Evolutionary conservation across 176 grass and related monocot genomes (phyloP).

Genomic region (Carex pumila): DNA sequence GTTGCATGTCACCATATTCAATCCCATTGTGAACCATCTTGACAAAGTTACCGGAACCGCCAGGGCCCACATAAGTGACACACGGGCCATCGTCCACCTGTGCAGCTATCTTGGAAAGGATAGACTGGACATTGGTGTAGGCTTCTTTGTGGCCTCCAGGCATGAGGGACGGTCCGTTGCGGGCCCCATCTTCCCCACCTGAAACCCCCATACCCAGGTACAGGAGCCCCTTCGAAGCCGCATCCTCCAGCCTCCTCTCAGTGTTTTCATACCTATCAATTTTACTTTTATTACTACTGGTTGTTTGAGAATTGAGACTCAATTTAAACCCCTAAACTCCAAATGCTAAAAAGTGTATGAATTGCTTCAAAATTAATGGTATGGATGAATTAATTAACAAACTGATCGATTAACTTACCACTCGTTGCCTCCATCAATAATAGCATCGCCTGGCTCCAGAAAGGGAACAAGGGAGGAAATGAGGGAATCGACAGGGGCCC

Average conservation of each 20-base stretch:
- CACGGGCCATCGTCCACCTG: constrained; percentile 85
- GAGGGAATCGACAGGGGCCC: constrained; percentile 66
- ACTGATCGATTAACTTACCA: constrained; percentile 18
- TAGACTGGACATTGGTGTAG: constrained; percentile 63
- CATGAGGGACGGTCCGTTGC: constrained; percentile 82
- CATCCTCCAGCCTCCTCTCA: constrained; percentile 55
- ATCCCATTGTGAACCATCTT: constrained; percentile 97
- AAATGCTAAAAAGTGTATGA: neutral
- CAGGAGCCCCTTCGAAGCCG: constrained; percentile 41
- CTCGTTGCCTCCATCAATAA: constrained; percentile 83
- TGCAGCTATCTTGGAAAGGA: constrained; percentile 49
- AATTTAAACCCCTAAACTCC: neutral
- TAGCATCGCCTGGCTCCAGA: constrained; percentile 67
- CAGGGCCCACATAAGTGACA: constrained; percentile 68
- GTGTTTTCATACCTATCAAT: constrained; percentile 68
- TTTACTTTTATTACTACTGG: neutral
- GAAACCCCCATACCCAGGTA: constrained; percentile 97
- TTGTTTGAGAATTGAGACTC: neutral
- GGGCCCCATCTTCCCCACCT: constrained; percentile 68
- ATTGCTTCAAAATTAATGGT: neutral
- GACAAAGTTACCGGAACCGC: constrained; percentile 76
- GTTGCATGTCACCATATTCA: constrained; percentile 84
- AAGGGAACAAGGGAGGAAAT: constrained; percentile 54
- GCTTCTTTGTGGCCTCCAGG: constrained; percentile 59
- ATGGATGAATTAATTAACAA: neutral